Base-by-base conservation (phyloP, 495 filamentous ascomycete species). In the Choiromyces venosus region DNA sequence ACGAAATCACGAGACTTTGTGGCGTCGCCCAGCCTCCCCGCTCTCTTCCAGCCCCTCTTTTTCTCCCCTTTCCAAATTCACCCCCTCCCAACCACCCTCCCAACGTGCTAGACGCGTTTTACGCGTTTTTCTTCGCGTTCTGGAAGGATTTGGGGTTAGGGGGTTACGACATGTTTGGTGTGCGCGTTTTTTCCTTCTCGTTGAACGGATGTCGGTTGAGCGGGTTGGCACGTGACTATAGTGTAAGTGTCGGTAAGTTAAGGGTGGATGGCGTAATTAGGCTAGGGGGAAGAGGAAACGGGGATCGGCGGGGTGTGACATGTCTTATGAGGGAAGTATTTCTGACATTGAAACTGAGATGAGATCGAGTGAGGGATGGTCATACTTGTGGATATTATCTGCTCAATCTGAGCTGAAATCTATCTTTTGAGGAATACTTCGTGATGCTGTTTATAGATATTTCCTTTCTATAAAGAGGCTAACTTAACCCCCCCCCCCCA, bases 21-120 rank as follows among this genome's bases (percentile, higher is more conserved):
- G 52, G 52, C 52, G 52, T 61, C 25, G 52, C 52, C 52, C 52
- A 61, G 52, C 52, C 52, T 61, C 52, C 52, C 52, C 52, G 52
- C 52, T 61, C 33, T 61, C 52, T 61, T 61, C 52, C 52, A 61
- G 52, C 52, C 52, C 52, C 52, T 61, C 52, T 16, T 61, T 61
- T 61, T 29, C 25, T 29, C 25, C 2, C 25, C 52, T 14, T 9
- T 0, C 8, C 1, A 42, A 42, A 42, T 19, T n/a, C 46, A 3
- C n/a, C 44, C 40, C 44, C 44, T 9, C 46, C 46, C 46, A 25
- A 46, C 42, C 42, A 46, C 42, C 46, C 52, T 14, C 52, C 52
- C 52, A 61, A 61, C 52, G 52, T 29, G 52, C 5, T 33, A 33
- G 12, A 61, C 52, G 52, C 52, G 52, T 61, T 61, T 61, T 61